Percentiles rank a stretch among this genome's conserved stretches.
phyloP scores from a whole-genome alignment of 106 monocot species.

The Iris macrosiphon region DNA sequence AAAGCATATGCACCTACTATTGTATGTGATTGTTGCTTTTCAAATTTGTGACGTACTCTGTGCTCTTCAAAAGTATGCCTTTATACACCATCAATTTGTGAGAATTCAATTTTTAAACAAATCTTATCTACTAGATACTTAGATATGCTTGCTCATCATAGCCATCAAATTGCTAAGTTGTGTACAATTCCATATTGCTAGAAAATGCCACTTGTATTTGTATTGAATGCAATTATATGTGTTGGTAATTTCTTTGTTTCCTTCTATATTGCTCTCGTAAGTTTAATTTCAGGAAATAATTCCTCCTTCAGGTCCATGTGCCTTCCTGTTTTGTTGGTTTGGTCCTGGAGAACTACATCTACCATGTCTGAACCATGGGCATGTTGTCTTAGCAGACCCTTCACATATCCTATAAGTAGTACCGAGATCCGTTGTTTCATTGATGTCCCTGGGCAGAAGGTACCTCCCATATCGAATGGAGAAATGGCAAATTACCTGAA shows the following conservation, averaged over 20 bases:
- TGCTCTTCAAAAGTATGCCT: conserved; percentile 49
- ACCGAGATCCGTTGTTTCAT: conserved; percentile 84
- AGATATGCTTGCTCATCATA: background rate
- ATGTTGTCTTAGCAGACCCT: conserved; percentile 83
- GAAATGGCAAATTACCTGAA: conserved; percentile 88
- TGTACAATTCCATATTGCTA: background rate
- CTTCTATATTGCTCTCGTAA: background rate
- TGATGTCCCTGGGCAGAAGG: conserved; percentile 86
- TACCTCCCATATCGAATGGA: conserved; percentile 76
- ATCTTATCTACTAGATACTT: background rate
- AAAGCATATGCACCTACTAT: conserved; percentile 83
- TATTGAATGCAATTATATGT: too few species aligned
- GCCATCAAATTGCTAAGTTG: background rate
- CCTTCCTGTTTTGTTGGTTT: conserved; percentile 75
- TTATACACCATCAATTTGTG: too few species aligned
- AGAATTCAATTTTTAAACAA: too few species aligned
- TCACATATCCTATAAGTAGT: conserved; percentile 96
- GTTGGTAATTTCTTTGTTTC: background rate
- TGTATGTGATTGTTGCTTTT: conserved; percentile 93
- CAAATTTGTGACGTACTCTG: conserved; percentile 52
- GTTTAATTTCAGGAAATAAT: conserved; percentile 2
- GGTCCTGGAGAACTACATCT: conserved; percentile 85
- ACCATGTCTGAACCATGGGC: conserved; percentile 82
- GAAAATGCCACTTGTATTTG: too few species aligned
- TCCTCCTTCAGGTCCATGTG: conserved; percentile 49